These are phyloP conservation scores for Salix arbutifolia DNA, from an alignment of 345 rosid species.

Conservation along the genomic window DNA sequence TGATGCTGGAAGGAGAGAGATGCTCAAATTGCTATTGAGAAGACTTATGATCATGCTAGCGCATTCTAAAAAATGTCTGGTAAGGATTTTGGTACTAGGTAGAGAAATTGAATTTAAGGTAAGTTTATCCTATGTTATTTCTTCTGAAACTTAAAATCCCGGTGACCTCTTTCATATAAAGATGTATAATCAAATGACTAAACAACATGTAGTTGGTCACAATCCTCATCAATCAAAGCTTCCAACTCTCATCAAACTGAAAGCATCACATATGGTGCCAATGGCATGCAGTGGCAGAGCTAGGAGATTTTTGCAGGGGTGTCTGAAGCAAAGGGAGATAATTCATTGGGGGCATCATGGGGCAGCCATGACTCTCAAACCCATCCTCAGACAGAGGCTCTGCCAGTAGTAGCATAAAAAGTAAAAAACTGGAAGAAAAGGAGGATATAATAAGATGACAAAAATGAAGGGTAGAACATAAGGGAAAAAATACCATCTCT, in stretches of 20 bases:
- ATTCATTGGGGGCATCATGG: background rate
- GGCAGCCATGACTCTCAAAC: background rate
- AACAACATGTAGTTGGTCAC: background rate
- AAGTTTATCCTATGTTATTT: background rate
- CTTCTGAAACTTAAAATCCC: background rate
- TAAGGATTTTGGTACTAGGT: background rate
- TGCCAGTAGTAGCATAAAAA: background rate
- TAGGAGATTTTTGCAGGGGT: background rate
- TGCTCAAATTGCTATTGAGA: background rate
- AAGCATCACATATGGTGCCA: background rate
- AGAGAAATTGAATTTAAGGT: background rate
- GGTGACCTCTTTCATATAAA: background rate
- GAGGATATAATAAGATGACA: background rate
- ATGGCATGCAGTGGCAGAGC: background rate
- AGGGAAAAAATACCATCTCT: slow-evolving; percentile 49
- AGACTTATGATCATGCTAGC: background rate
- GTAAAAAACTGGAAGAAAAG: background rate
- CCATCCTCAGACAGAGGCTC: background rate
- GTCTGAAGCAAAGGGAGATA: background rate
- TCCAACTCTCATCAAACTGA: background rate
- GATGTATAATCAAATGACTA: background rate
- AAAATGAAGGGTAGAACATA: background rate
- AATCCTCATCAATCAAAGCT: background rate
- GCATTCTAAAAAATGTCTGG: background rate
- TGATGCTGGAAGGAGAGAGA: background rate